These are phyloP conservation scores for Amylocarpus encephaloides DNA, from an alignment of 2,329 filamentous ascomycete species.

Conservation along the genomic window DNA sequence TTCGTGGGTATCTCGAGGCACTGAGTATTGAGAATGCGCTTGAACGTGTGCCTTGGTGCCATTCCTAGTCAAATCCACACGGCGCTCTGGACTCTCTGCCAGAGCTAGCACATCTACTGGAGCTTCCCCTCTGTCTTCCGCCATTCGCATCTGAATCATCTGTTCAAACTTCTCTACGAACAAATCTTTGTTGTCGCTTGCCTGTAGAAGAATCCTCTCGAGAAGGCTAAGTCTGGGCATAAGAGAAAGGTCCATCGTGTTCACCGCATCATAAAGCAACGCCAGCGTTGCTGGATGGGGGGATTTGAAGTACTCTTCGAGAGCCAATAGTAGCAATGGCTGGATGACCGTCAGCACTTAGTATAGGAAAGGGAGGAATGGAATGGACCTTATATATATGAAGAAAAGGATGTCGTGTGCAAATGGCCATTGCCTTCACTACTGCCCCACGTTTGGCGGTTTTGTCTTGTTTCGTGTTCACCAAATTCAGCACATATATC, in stretches of 20 bases:
- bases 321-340: constrained; percentile 80
- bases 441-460: constrained; percentile 87
- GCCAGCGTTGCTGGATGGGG: constrained; percentile 83
- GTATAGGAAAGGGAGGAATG: constrained; percentile 4
- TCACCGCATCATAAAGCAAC: constrained; percentile 85
- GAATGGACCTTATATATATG: constrained; percentile 88
- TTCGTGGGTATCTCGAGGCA: constrained; percentile 93
- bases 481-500: constrained; percentile 94
- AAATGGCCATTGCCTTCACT: constrained; percentile 98
- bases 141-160: constrained; percentile 79
- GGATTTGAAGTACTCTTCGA: constrained; percentile 95
- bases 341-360: constrained; percentile 33
- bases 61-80: constrained; percentile 40
- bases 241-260: constrained; percentile 91
- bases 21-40: constrained; percentile 59
- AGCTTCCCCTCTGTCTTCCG: constrained; percentile 48
- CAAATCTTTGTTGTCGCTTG: constrained; percentile 89
- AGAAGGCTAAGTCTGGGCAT: constrained; percentile 81
- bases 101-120: constrained; percentile 41
- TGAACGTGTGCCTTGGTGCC: constrained; percentile 59
- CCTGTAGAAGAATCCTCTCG: constrained; percentile 79
- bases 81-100: constrained; percentile 39
- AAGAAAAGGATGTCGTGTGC: constrained; percentile 91
- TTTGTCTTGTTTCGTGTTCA: constrained; percentile 97
- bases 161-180: constrained; percentile 97